These are phyloP conservation scores for Cinnamomum micranthum DNA, from an alignment of 164 flowering plant genomes.

Conservation along the genomic window DNA sequence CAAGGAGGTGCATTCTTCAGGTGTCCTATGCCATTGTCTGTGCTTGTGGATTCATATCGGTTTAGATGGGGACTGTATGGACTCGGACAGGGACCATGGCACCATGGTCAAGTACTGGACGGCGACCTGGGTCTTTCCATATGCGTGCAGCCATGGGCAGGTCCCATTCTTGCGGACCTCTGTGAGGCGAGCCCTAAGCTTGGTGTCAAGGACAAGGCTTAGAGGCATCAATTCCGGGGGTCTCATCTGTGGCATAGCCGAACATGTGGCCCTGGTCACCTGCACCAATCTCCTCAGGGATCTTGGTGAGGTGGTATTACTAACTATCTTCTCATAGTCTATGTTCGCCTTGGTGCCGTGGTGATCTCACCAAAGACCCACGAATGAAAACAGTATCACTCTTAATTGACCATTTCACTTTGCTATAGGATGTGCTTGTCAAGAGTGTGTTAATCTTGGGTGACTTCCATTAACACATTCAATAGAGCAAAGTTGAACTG, in stretches of 20 bases:
- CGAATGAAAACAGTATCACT: no score
- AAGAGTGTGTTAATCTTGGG: no score
- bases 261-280: no score
- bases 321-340: constrained; percentile 81
- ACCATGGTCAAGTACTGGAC: constrained; percentile 65
- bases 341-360: constrained; percentile 52
- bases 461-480: no score
- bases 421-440: no score
- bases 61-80: constrained; percentile 75
- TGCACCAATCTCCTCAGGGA: no score
- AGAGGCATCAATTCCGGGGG: constrained; percentile 69
- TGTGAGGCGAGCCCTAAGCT: constrained; percentile 68
- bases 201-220: constrained; percentile 71
- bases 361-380: constrained; percentile 76
- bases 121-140: constrained; percentile 78
- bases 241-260: no score
- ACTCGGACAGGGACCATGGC: constrained; percentile 59
- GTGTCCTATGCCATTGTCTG: constrained; percentile 58
- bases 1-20: constrained; percentile 62
- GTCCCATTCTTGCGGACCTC: constrained; percentile 72
- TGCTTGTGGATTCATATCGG: constrained; percentile 74
- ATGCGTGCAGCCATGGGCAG: constrained; percentile 65
- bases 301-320: no score
- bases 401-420: no score
- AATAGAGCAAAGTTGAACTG: no score